Evolutionary conservation across 768 basidiomycete species (phyloP).

Genomic region (Mycena indigotica): DNA sequence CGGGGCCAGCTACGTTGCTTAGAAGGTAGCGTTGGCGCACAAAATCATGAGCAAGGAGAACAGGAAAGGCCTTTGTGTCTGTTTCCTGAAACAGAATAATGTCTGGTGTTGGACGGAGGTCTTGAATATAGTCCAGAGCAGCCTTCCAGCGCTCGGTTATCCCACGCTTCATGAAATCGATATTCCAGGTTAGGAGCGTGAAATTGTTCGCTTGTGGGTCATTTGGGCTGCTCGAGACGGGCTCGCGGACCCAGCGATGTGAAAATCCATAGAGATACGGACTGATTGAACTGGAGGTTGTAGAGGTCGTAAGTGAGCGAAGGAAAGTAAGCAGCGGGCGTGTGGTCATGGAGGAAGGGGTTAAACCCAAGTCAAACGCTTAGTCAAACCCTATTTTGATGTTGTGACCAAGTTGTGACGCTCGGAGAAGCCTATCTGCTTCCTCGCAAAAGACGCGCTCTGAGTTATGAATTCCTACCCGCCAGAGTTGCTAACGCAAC

Average conservation of each 20-base stretch:
- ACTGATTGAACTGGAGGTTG: background rate
- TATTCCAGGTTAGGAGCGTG: constrained; percentile 49
- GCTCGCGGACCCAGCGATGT: background rate
- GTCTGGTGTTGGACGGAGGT: constrained; percentile 37
- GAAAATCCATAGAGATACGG: background rate
- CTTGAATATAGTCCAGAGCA: constrained; percentile 39
- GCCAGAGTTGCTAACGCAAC: constrained; percentile 82
- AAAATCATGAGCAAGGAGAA: constrained; percentile 46
- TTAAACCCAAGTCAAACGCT: too few species aligned
- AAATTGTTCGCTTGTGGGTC: background rate
- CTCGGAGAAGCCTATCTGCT: too few species aligned
- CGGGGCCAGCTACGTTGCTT: constrained; percentile 38
- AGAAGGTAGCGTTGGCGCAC: constrained; percentile 44
- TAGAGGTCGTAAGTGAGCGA: background rate
- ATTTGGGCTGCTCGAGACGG: background rate
- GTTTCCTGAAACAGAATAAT: constrained; percentile 54
- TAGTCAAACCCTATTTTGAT: too few species aligned
- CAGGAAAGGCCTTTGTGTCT: constrained; percentile 33
- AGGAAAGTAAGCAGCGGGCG: too few species aligned
- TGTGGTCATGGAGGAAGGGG: too few species aligned
- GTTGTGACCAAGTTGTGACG: too few species aligned
- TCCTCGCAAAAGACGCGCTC: too few species aligned
- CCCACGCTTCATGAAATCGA: constrained; percentile 40
- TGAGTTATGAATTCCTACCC: constrained; percentile 99
- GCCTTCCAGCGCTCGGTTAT: constrained; percentile 36